Evolutionary conservation across 2,329 filamentous ascomycete genomes (phyloP), one percentile per base, ranked within the genome.

Genomic region (Fusarium sp.): DNA sequence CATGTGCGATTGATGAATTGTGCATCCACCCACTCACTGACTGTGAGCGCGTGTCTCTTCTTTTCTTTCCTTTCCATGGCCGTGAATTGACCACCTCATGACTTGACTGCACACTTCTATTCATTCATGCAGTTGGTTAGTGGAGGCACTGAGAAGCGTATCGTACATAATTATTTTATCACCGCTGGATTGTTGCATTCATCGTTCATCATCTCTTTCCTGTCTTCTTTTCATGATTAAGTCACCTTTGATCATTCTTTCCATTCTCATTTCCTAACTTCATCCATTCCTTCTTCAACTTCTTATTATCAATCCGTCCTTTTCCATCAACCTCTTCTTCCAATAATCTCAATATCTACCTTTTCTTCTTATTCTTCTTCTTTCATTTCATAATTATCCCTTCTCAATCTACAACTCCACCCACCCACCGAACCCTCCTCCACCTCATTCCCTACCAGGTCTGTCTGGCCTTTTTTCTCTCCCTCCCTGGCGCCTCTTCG

Each of bases 401-500:
- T 71, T 72, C 67, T 67, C 44, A 64, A 62, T 64, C 66, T 68
- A 75, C 69, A 74, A 74, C 72, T 66, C 68, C 70, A 70, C 63
- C 42, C 70, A 53, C 64, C 62, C 65, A 74, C 68, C 65, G 62
- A 50, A 72, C 72, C 67, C 68, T 75, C 72, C 72, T 76, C 72
- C 70, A 72, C 75, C 70, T 74, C 78, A 78, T 77, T 81, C 76
- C 78, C 75, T 75, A 75, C 76, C 75, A 58, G 72, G 75, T 74
- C 74, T 44, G 53, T 61, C 77, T 72, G 74, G 76, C 72, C 71
- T 76, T 73, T 77, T 52, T 72, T 77, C 75, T 77, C 73, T 78
- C 72, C 71, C 70, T 74, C 71, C 77, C 79, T 79, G 80, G 79
- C 79, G 79, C 78, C 76, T 80, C 75, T 79, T 67, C 77, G 76